These are phyloP conservation scores for Nicotiana attenuata DNA, from an alignment of 257 asterid species.

Conservation along the genomic window DNA sequence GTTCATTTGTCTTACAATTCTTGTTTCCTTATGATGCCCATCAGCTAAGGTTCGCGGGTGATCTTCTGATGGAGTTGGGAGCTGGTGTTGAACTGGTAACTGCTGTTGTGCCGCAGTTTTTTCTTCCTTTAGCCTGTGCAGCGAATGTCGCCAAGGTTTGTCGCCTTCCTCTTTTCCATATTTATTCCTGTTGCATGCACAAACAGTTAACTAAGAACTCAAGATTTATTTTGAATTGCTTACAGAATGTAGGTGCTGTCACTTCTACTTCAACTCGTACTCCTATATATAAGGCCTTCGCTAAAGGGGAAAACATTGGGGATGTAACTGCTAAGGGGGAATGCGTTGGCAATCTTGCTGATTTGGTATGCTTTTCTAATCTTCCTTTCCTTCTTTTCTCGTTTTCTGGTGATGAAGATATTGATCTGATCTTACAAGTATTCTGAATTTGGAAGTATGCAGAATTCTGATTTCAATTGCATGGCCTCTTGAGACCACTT, in stretches of 20 bases:
- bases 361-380: slow-evolving; percentile 57
- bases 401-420: neutral
- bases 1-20: slow-evolving; percentile 8
- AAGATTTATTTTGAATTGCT: slow-evolving; percentile 23
- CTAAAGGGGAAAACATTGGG: slow-evolving; percentile 98
- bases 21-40: slow-evolving; percentile 8
- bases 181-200: neutral
- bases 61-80: slow-evolving; percentile 95
- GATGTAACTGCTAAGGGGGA: slow-evolving; percentile 99
- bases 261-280: slow-evolving; percentile 98
- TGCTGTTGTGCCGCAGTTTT: slow-evolving; percentile 79
- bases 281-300: slow-evolving; percentile 97
- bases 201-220: neutral
- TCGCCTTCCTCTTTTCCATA: neutral
- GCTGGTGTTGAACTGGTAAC: slow-evolving; percentile 96
- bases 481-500: slow-evolving; percentile 1
- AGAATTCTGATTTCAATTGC: neutral
- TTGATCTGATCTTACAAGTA: neutral
- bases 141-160: slow-evolving; percentile 95
- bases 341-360: slow-evolving; percentile 93
- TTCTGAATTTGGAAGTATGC: neutral
- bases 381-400: slow-evolving; percentile 5
- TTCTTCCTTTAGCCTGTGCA: slow-evolving; percentile 97
- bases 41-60: slow-evolving; percentile 96
- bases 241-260: slow-evolving; percentile 89